Evolutionary conservation across 139 green algal species (phyloP).

Genomic region (Pseudopediastrum boryanum): DNA sequence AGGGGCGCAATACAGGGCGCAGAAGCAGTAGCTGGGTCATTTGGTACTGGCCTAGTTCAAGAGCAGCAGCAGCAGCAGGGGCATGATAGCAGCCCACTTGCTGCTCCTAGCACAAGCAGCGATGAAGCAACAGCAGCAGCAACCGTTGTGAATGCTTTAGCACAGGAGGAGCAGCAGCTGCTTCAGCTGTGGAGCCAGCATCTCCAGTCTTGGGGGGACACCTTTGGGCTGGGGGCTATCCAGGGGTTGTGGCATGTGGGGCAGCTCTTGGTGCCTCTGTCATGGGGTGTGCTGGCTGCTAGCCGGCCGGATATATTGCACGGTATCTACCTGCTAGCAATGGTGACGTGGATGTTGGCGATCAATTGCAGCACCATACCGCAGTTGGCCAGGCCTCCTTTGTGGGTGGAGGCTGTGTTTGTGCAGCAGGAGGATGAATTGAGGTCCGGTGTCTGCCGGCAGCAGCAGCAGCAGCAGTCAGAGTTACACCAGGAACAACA

Average conservation of each 20-base stretch:
- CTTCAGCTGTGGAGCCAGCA: background rate
- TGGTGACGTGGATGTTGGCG: background rate
- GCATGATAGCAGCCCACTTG: background rate
- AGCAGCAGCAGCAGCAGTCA: constrained; percentile 16
- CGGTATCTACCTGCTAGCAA: constrained; percentile 19
- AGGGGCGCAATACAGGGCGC: background rate
- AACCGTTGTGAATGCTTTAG: background rate
- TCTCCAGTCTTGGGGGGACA: background rate
- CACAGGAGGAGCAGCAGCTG: background rate
- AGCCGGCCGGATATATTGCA: constrained; percentile 25
- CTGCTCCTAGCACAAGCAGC: constrained; percentile 5
- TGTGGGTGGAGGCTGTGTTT: background rate
- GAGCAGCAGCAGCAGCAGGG: constrained; percentile 8
- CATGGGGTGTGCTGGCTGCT: constrained; percentile 17
- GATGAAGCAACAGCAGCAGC: constrained; percentile 6
- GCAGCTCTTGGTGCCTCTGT: background rate
- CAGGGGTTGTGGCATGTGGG: constrained; percentile 20
- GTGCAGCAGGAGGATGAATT: background rate
- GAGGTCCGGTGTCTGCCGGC: background rate
- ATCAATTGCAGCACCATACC: background rate
- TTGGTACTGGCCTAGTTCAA: background rate
- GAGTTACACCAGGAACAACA: too few species aligned
- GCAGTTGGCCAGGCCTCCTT: background rate
- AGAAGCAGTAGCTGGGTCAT: background rate
- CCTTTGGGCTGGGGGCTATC: constrained; percentile 18